phyloP scores from a whole-genome alignment of 805 yeast genomes.

The Metschnikowia kofuensis region DNA sequence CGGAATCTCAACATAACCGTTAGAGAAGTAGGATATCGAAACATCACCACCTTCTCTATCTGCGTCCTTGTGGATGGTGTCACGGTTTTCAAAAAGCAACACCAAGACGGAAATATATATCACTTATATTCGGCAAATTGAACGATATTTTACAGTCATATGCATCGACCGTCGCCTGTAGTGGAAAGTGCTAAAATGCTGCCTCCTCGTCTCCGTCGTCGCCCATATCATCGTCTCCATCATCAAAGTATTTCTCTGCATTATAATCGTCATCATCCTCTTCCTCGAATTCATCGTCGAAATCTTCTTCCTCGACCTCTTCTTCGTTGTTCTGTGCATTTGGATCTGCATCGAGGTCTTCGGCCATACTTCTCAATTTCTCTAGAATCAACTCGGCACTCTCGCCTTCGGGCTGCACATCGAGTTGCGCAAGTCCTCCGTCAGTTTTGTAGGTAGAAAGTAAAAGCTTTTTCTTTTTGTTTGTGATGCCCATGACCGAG shows the following conservation, averaged over 20 bases:
- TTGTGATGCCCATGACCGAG: slow-evolving; percentile 62
- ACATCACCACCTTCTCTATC: no score
- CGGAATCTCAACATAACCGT: no score
- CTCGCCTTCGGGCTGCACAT: slow-evolving; percentile 26
- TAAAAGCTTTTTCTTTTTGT: slow-evolving; percentile 50
- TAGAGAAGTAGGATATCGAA: no score
- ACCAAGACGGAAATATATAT: no score
- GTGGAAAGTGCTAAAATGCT: slow-evolving; percentile 44
- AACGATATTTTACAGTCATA: no score
- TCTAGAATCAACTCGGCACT: slow-evolving; percentile 37
- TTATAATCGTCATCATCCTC: slow-evolving; percentile 78
- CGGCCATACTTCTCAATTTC: slow-evolving; percentile 42
- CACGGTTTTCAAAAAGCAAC: no score
- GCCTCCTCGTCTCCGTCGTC: slow-evolving; percentile 71
- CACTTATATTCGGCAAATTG: no score
- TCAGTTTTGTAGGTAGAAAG: slow-evolving; percentile 38
- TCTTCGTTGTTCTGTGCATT: slow-evolving; percentile 43
- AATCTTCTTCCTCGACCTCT: slow-evolving; percentile 45
- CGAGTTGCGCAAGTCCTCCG: slow-evolving; percentile 38
- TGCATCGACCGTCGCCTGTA: no score
- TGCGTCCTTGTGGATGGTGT: no score
- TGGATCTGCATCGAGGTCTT: slow-evolving; percentile 40
- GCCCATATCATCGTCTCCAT: slow-evolving; percentile 62
- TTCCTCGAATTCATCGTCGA: slow-evolving; percentile 67
- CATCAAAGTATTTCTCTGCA: slow-evolving; percentile 77